Evolutionary conservation across 352 stramenopile genomes (phyloP), one percentile per base, ranked within the genome.

Genomic region (Globisporangium splendens): DNA sequence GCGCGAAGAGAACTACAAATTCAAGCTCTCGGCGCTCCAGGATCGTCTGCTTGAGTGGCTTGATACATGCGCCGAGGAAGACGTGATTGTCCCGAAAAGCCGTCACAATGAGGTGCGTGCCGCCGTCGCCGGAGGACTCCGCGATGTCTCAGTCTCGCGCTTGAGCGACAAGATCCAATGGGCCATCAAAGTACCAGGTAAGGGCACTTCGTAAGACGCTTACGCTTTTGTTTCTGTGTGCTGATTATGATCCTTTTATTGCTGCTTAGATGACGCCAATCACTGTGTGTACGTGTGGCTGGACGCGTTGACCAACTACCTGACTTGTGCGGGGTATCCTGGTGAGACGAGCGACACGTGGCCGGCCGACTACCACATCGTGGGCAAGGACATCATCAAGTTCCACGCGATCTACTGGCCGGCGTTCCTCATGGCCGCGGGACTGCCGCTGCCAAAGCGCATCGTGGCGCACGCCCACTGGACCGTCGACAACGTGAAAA

Each of bases 231-330:
- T 35, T 35, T 10, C 7, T 35, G 28, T 8, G 28, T 35, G 28
- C 28, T 35, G 5, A 35, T 10, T n/a, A 8, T 10, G 28, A 35
- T 35, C 7, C 3, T 35, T 35, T 35, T n/a, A 35, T 35, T 8
- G 28, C 28, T 35, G 28, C 28, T 6, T 35, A 44, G 81, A 70
- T 59, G 83, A 95, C 35, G 69, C 86, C 55, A 73, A 65, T 38
- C 97, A 99, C 72, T 96, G 98, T 60, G 95, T 99, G 59, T 99
- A 99, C 70, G 98, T 99, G 44, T 99, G 98, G 98, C 83, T 99
- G 22, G 98, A 99, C 72, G 98, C 98, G 14, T 74, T 99, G 44
- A 94, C 91, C 17, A 99, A 99, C 77, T 99, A 99, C 70, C 81
- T 99, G 38, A 99, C 95, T 21, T 96, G 89, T 17, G 74, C 97